A percentile compares a stretch with the other conserved stretches of the same genome.
Evolutionary conservation across 495 filamentous ascomycete genomes (phyloP).

Genomic region (Platismatia glauca): DNA sequence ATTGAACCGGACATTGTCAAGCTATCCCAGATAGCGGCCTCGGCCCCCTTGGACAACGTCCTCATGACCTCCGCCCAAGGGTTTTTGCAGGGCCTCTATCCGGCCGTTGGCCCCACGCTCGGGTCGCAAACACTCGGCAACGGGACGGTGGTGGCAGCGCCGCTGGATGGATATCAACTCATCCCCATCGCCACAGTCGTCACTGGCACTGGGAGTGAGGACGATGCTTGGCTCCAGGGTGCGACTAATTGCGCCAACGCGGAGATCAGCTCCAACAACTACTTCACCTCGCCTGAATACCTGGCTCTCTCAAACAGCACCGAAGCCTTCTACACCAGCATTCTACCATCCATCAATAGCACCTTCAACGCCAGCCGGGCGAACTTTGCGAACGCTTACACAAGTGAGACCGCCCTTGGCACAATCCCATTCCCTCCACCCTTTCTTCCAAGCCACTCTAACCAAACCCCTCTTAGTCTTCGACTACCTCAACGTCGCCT

Average conservation of each 20-base stretch:
- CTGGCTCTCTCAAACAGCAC: slow-evolving; percentile 43
- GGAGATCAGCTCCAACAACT: slow-evolving; percentile 59
- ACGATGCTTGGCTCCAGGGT: slow-evolving; percentile 50
- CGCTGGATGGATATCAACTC: slow-evolving; percentile 53
- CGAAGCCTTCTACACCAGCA: slow-evolving; percentile 51
- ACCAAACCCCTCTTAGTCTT: slow-evolving; percentile 30
- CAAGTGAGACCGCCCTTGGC: slow-evolving; percentile 31
- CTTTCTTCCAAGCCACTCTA: neutral
- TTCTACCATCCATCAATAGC: slow-evolving; percentile 52
- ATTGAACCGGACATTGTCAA: slow-evolving; percentile 49
- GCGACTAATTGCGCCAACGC: slow-evolving; percentile 53
- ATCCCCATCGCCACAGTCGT: slow-evolving; percentile 42
- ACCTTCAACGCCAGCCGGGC: slow-evolving; percentile 45
- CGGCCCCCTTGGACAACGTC: slow-evolving; percentile 50
- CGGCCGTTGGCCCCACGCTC: slow-evolving; percentile 39
- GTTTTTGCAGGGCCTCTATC: slow-evolving; percentile 57
- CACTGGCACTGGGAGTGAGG: slow-evolving; percentile 42
- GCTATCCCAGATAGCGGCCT: slow-evolving; percentile 48
- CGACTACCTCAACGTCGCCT: slow-evolving; percentile 47
- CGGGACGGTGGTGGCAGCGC: slow-evolving; percentile 43
- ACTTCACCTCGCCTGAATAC: slow-evolving; percentile 57
- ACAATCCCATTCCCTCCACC: neutral
- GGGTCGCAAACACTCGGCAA: slow-evolving; percentile 38
- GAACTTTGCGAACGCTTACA: slow-evolving; percentile 64
- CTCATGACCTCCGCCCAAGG: slow-evolving; percentile 50